phyloP scores from a whole-genome alignment of 345 rosid genomes.

The Cardamine chenopodiifolia region DNA sequence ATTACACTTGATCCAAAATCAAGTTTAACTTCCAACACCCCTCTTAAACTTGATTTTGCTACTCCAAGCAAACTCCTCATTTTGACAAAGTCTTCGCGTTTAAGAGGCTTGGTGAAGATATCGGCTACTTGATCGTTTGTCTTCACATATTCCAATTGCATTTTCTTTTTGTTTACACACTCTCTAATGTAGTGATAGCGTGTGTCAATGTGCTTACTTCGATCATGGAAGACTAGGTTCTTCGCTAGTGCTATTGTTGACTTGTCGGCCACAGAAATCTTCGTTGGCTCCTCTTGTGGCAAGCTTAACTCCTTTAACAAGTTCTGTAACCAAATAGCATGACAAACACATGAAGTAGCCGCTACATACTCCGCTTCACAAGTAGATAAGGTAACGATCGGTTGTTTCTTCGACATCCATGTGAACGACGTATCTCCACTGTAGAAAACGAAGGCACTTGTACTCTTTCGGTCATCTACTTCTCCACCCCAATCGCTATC shows the following conservation, averaged over 20 bases:
- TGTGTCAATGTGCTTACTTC: not conserved
- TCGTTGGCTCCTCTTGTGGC: not conserved
- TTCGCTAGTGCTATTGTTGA: not conserved
- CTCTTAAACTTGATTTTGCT: no score
- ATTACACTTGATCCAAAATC: no score
- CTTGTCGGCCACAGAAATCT: not conserved
- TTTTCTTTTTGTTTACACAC: not conserved
- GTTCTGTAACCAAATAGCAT: not conserved
- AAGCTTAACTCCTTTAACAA: not conserved
- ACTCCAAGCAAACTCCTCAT: no score
- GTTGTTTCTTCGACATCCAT: no score
- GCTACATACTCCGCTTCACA: not conserved
- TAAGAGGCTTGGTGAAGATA: not conserved
- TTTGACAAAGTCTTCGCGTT: no score
- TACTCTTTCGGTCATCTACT: no score
- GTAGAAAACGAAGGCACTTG: no score
- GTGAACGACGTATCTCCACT: no score
- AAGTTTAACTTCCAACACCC: no score
- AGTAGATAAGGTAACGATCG: no score
- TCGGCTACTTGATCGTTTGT: not conserved
- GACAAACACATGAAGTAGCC: not conserved
- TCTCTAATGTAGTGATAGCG: not conserved
- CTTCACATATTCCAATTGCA: no score
- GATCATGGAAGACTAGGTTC: not conserved
- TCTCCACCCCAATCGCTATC: no score